Conservation (phyloP, 805 yeast genomes). For the Tetrapisispora phaffii region DNA sequence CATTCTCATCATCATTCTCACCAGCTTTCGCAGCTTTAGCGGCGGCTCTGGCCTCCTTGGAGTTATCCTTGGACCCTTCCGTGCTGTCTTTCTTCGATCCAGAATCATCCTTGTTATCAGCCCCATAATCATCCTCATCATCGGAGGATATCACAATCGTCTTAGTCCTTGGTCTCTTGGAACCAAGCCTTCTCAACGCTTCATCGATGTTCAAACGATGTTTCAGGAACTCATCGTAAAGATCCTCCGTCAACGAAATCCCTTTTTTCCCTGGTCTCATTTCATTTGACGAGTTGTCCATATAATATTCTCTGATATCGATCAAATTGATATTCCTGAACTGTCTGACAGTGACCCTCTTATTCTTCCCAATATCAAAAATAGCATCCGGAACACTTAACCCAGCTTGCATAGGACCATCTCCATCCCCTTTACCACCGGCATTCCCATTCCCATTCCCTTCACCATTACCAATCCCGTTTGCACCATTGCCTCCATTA, state of each 20-base stretch:
- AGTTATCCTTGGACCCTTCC: constrained; percentile 1
- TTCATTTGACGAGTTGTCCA: constrained; percentile 45
- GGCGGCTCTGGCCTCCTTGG: neutral
- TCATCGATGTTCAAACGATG: constrained; percentile 31
- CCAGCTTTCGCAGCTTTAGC: constrained; percentile 1
- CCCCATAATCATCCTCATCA: constrained; percentile 17
- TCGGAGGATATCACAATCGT: constrained; percentile 25
- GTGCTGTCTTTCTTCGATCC: constrained; percentile 2
- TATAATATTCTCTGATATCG: constrained; percentile 79
- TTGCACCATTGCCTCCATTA: constrained; percentile 1
- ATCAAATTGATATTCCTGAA: constrained; percentile 59
- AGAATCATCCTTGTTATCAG: constrained; percentile 9
- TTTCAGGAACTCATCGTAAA: constrained; percentile 28
- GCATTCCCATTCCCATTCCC: too few relatives aligned
- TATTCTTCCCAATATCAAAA: constrained; percentile 45
- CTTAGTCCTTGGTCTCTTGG: constrained; percentile 27
- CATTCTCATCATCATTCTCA: constrained; percentile 1
- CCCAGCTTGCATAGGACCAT: constrained; percentile 6
- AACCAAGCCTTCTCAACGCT: constrained; percentile 29
- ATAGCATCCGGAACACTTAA: constrained; percentile 22
- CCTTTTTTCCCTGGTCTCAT: constrained; percentile 74
- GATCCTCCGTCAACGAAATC: constrained; percentile 30
- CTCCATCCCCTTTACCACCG: constrained; percentile 3
- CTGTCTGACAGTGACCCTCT: constrained; percentile 62
- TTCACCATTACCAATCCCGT: constrained; percentile 2